These are phyloP conservation scores for Candida yuanshanica DNA, from an alignment of 805 yeast genomes.

Conservation along the genomic window DNA sequence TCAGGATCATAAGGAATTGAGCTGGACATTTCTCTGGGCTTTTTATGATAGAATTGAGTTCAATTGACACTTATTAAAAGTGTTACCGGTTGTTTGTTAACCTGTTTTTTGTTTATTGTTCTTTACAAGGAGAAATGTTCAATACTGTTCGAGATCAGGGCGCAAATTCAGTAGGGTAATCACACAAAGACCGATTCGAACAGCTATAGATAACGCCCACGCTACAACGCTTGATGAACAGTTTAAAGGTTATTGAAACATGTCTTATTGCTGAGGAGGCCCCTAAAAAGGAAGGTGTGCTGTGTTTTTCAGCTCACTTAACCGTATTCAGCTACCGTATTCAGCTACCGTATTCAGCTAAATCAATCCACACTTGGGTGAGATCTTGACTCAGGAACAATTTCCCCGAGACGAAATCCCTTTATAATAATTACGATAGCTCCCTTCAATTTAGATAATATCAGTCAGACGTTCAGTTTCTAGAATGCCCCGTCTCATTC, in stretches of 20 bases:
- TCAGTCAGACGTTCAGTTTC: not conserved
- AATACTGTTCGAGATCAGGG: not conserved
- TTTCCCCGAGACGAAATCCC: not conserved
- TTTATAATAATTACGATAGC: not conserved
- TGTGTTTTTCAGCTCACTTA: too few species aligned
- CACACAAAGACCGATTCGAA: not conserved
- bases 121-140: not conserved
- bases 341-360: too few species aligned
- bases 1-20: slow-evolving; percentile 46
- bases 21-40: slow-evolving; percentile 30
- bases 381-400: not conserved
- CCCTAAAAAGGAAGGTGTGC: too few species aligned
- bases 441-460: not conserved
- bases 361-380: too few species aligned
- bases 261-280: too few species aligned
- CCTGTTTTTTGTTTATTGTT: not conserved
- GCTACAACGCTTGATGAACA: too few species aligned
- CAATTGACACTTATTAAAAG: not conserved
- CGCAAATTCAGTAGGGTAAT: not conserved
- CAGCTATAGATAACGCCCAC: too few species aligned
- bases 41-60: not conserved
- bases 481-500: not conserved
- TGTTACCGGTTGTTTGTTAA: not conserved
- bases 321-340: too few species aligned
- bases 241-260: too few species aligned